phyloP scores from a whole-genome alignment of 2,329 filamentous ascomycete species.

The Alternaria viburni region DNA sequence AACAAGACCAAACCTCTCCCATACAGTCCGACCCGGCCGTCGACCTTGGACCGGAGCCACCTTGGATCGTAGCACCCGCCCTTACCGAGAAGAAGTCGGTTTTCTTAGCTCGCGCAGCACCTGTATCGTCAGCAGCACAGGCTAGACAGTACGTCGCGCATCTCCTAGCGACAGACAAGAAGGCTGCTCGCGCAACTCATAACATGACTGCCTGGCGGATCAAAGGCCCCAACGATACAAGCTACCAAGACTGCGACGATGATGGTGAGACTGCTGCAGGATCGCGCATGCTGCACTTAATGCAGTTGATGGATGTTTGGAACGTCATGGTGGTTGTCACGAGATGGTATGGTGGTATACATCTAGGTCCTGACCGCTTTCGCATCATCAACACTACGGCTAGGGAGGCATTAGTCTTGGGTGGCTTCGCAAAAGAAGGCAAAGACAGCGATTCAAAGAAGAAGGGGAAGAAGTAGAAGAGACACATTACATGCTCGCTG shows the following conservation, averaged over 20 bases:
- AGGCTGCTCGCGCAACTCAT: conserved; percentile 84
- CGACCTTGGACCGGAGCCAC: conserved; percentile 54
- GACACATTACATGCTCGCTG: neutral
- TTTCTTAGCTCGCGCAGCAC: conserved; percentile 80
- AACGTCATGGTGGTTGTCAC: conserved; percentile 91
- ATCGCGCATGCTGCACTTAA: conserved; percentile 80
- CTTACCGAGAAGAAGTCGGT: conserved; percentile 84
- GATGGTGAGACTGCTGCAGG: conserved; percentile 95
- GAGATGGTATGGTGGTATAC: conserved; percentile 92
- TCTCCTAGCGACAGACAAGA: conserved; percentile 81
- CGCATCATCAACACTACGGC: conserved; percentile 87
- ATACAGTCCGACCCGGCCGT: conserved; percentile 10
- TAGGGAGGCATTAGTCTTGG: conserved; percentile 81
- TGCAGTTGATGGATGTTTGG: conserved; percentile 96
- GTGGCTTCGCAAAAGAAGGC: conserved; percentile 69
- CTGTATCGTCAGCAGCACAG: conserved; percentile 71
- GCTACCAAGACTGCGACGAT: conserved; percentile 91
- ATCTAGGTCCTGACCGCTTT: conserved; percentile 87
- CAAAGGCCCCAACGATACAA: conserved; percentile 60
- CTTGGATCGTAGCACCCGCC: conserved; percentile 77
- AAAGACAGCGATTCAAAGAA: conserved; percentile 39
- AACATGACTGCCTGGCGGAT: conserved; percentile 97
- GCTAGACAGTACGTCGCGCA: conserved; percentile 75
- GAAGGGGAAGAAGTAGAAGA: conserved; percentile 40
- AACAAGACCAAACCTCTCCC: conserved; percentile 2